Evolutionary conservation across 2,329 filamentous ascomycete species (phyloP), one percentile per base, ranked within the genome.

Genomic region (Colletotrichum trifolii): DNA sequence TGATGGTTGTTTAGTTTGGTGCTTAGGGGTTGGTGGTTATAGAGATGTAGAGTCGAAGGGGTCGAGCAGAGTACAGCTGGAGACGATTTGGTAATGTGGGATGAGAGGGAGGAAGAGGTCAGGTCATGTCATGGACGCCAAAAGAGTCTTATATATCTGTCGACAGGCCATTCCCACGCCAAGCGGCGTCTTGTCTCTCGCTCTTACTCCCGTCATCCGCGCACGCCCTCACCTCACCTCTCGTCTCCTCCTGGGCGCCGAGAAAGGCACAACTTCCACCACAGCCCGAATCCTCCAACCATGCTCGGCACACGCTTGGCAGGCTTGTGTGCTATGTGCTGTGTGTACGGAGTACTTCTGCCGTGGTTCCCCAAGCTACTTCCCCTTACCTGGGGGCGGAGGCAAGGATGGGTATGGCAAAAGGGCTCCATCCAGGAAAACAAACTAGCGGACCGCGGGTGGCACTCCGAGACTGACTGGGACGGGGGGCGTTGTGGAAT

Each of bases 1-100:
- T 80, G 72, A 60, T 15, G 43, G 47, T 47, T 58, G n/a, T 55
- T 60, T 62, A 38, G 42, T 52, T 62, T 46, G 50, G 50, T 12
- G n/a, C 36, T 53, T 59, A 12, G 48, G 12, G 12, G 34, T 43
- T 34, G 47, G 35, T 64, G 48, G 36, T 42, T 39, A 13, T 25
- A 49, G 48, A 13, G 34, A 54, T 39, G 13, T 25, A 35, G 25
- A 1, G 13, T 60, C 25, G n/a, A 15, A 43, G 36, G 13, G 13
- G 33, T 39, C 8, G 25, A 40, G 42, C 47, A 13, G 53, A 39
- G 9, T 45, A 53, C 53, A 17, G 35, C 36, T 55, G 45, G 12
- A 40, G 25, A 25, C 42, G 54, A 40, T 15, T 52, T 65, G 60
- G n/a, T 49, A 9, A 45, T 42, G 42, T 50, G 47, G 25, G 53